These are phyloP conservation scores for Arachnopeziza araneosa DNA, from an alignment of 2,329 filamentous ascomycete genomes.

Conservation along the genomic window DNA sequence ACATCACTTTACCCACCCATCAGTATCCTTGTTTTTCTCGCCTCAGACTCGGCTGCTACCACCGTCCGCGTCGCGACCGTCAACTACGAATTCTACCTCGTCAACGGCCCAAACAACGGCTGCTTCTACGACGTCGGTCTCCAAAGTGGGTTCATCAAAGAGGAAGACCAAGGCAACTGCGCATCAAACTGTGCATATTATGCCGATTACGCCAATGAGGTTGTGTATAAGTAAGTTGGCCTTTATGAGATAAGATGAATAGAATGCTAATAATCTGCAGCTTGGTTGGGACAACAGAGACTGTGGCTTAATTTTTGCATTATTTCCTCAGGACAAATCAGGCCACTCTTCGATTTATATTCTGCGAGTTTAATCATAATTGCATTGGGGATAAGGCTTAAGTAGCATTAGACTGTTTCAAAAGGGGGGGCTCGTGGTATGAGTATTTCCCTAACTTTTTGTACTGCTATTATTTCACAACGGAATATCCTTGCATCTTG, in stretches of 20 bases:
- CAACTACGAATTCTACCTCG: neutral
- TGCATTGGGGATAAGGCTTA: neutral
- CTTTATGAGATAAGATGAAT: neutral
- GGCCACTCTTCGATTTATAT: too few relatives aligned
- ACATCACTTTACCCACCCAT: too few relatives aligned
- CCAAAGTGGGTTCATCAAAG: neutral
- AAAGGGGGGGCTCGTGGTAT: neutral
- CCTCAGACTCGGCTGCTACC: neutral
- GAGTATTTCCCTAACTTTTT: neutral
- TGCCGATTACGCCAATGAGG: neutral
- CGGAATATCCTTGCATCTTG: too few relatives aligned
- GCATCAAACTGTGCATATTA: neutral
- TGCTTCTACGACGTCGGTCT: neutral
- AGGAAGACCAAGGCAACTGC: neutral
- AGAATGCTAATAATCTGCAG: neutral
- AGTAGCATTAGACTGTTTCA: neutral
- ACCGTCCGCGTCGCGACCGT: neutral
- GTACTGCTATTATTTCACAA: too few relatives aligned
- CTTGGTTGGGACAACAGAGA: neutral
- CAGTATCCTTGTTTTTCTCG: too few relatives aligned
- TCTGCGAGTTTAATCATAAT: too few relatives aligned
- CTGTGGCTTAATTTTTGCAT: neutral
- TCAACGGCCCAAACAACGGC: neutral
- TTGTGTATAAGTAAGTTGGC: neutral
- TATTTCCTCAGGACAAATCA: neutral